Evolutionary conservation across 2,329 filamentous ascomycete species (phyloP).

Genomic region (Camptophora hylomeconis): DNA sequence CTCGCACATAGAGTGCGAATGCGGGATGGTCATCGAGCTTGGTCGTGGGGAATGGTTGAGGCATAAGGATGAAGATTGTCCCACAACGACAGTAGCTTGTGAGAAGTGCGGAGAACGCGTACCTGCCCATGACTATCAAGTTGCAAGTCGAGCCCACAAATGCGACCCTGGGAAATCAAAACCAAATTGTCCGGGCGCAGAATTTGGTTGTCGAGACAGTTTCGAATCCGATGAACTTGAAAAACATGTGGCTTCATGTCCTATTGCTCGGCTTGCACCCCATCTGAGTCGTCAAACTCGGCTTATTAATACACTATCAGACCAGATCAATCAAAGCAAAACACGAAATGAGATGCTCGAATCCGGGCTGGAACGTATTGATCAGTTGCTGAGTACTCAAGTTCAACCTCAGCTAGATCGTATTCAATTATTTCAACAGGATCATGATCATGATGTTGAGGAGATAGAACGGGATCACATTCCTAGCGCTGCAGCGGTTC

Average conservation of each 20-base stretch:
- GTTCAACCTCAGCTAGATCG: slow-evolving; percentile 9
- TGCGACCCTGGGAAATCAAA: slow-evolving; percentile 21
- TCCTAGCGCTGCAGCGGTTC: slow-evolving; percentile 8
- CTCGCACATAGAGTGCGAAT: slow-evolving; percentile 17
- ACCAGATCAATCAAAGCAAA: slow-evolving; percentile 30
- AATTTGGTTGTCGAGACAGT: slow-evolving; percentile 30
- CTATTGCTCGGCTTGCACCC: slow-evolving; percentile 34
- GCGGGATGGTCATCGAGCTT: slow-evolving; percentile 15
- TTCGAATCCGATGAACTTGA: slow-evolving; percentile 25
- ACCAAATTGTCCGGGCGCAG: slow-evolving; percentile 11
- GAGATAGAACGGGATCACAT: slow-evolving; percentile 15
- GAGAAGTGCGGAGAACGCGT: slow-evolving; percentile 10
- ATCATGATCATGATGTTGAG: slow-evolving; percentile 11
- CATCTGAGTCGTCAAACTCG: slow-evolving; percentile 31
- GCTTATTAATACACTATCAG: slow-evolving; percentile 30
- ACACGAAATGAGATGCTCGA: slow-evolving; percentile 36
- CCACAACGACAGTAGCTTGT: slow-evolving; percentile 2
- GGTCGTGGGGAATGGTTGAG: slow-evolving; percentile 16
- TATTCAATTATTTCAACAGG: slow-evolving; percentile 11
- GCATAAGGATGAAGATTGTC: slow-evolving; percentile 17
- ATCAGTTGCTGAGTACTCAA: slow-evolving; percentile 14
- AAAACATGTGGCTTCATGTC: slow-evolving; percentile 36
- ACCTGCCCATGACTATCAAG: slow-evolving; percentile 10
- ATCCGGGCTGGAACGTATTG: slow-evolving; percentile 30
- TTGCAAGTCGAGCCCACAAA: slow-evolving; percentile 8